Percentiles rank a stretch among this genome's conserved stretches.
These are phyloP conservation scores for Didymella keratinophila DNA, from an alignment of 2,329 filamentous ascomycete genomes.

Conservation along the genomic window DNA sequence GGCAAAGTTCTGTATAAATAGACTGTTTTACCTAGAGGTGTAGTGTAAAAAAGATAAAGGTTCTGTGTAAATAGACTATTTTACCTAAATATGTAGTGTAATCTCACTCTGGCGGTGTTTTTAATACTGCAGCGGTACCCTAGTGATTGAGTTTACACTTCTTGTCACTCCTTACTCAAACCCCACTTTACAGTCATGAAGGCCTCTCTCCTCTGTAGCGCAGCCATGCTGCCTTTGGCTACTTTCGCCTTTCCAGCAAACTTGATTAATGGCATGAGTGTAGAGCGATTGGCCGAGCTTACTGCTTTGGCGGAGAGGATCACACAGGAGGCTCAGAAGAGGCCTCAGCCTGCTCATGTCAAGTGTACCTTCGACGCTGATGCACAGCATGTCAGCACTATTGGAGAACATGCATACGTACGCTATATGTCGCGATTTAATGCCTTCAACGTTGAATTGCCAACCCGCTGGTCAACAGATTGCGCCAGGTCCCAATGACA, in stretches of 20 bases:
- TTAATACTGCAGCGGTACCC: no score
- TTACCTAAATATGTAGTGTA: no score
- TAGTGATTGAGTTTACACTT: background rate
- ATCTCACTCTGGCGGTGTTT: no score
- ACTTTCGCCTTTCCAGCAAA: conserved; percentile 25
- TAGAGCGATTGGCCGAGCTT: conserved; percentile 21
- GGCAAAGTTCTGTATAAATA: no score
- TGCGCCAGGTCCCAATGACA: background rate
- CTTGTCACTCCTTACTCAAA: background rate
- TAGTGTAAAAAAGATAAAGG: no score
- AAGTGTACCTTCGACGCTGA: conserved; percentile 25
- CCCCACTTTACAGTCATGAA: conserved; percentile 14
- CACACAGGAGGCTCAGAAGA: conserved; percentile 16
- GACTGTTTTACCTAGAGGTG: no score
- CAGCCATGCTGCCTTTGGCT: conserved; percentile 22
- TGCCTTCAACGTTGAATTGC: background rate
- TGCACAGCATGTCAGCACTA: conserved; percentile 24
- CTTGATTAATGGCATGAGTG: conserved; percentile 22
- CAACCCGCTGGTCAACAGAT: background rate
- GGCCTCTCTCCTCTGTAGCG: conserved; percentile 20
- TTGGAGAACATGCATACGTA: conserved; percentile 25
- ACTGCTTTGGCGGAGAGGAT: conserved; percentile 24
- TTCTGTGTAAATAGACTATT: no score
- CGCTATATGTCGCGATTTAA: background rate
- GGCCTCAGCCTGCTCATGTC: conserved; percentile 5